These are phyloP conservation scores for Allantophomopsis lycopodina DNA, from an alignment of 2,329 filamentous ascomycete species.

Conservation along the genomic window DNA sequence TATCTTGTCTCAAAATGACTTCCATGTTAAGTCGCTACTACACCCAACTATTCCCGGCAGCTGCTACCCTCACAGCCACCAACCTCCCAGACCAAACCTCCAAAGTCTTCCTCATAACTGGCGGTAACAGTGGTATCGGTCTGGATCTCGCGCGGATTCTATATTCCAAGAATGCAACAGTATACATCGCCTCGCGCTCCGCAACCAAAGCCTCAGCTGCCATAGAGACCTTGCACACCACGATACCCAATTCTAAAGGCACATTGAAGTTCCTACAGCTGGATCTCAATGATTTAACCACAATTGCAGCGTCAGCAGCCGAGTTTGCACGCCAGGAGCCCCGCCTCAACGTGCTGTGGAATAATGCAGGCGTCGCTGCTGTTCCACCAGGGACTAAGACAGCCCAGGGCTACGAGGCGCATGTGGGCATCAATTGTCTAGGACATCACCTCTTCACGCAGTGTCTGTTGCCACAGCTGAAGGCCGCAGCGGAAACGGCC, in stretches of 20 bases:
- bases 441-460: constrained; percentile 21
- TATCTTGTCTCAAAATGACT: no score
- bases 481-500: constrained; percentile 11
- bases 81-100: constrained; percentile 22
- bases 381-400: constrained; percentile 16
- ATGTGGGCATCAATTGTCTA: constrained; percentile 19
- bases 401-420: constrained; percentile 18
- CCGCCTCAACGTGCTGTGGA: constrained; percentile 23
- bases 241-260: constrained; percentile 8
- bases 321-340: constrained; percentile 19
- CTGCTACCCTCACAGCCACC: constrained; percentile 25
- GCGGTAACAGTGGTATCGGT: constrained; percentile 20
- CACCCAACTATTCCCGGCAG: constrained; percentile 16
- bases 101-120: constrained; percentile 22
- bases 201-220: constrained; percentile 20
- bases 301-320: constrained; percentile 19
- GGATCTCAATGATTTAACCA: constrained; percentile 21
- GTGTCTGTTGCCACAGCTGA: constrained; percentile 17
- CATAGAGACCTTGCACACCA: constrained; percentile 20
- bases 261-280: constrained; percentile 19
- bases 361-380: constrained; percentile 22
- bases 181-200: constrained; percentile 26
- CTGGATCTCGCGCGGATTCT: constrained; percentile 21
- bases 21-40: not conserved
- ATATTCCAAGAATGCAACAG: constrained; percentile 23